phyloP scores from a whole-genome alignment of 306 rosid species.

The Sindora glabra region DNA sequence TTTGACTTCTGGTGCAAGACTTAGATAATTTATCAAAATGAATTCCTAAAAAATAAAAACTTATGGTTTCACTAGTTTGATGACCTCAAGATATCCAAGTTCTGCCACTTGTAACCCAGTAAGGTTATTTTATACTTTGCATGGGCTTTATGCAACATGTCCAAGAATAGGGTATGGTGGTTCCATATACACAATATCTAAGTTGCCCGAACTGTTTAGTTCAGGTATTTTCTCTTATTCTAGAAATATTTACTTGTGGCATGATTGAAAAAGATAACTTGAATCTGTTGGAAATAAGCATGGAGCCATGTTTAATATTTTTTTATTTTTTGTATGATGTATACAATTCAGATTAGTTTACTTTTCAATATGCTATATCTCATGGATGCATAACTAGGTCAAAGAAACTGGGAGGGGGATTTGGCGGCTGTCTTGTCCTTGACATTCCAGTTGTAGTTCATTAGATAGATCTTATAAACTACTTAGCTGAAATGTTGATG shows the following conservation, averaged over 20 bases:
- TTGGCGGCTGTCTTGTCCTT: neutral
- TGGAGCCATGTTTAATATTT: neutral
- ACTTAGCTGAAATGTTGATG: constrained; percentile 19
- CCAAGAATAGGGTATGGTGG: neutral
- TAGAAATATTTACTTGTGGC: no score
- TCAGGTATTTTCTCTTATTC: neutral
- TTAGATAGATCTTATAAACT: neutral
- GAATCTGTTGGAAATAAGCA: neutral
- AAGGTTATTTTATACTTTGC: neutral
- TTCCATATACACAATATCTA: no score
- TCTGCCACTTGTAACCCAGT: neutral
- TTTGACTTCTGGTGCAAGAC: no score
- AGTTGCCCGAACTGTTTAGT: neutral
- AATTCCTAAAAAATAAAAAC: neutral
- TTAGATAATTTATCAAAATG: no score
- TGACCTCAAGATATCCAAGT: neutral
- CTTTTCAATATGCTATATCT: neutral
- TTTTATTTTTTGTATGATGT: neutral
- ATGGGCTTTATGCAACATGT: neutral
- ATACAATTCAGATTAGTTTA: neutral
- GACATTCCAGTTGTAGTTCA: neutral
- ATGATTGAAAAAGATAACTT: neutral
- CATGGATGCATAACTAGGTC: neutral
- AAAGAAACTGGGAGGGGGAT: neutral
- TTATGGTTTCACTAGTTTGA: neutral